Evolutionary conservation across 2,329 filamentous ascomycete genomes (phyloP).

Genomic region (Huntiella moniliformis): DNA sequence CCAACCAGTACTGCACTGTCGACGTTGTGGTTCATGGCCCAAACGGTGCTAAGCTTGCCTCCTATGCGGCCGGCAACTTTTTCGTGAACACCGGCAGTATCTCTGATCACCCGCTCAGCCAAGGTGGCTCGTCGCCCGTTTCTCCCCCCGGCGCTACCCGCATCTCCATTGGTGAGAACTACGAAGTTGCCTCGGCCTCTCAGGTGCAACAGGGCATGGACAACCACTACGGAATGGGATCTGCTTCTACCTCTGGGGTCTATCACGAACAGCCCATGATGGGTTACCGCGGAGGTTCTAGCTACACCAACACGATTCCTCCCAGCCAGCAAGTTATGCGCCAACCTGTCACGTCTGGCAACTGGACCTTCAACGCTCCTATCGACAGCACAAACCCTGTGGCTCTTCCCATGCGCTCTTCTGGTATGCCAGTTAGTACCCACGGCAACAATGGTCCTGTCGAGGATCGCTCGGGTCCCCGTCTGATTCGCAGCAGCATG

Average conservation of each 20-base stretch:
- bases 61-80: background rate
- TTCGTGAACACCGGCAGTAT: background rate
- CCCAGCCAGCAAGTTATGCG: background rate
- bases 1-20: slow-evolving; percentile 21
- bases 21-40: slow-evolving; percentile 33
- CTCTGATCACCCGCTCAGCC: background rate
- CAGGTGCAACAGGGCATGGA: background rate
- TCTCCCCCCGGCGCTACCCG: background rate
- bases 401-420: background rate
- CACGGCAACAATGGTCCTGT: background rate
- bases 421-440: background rate
- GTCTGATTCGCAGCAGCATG: slow-evolving; percentile 18
- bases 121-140: background rate
- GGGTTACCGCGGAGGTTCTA: background rate
- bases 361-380: slow-evolving; percentile 1
- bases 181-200: background rate
- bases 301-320: background rate
- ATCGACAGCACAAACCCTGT: background rate
- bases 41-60: slow-evolving; percentile 29
- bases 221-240: background rate
- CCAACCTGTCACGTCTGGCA: slow-evolving; percentile 20
- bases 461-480: background rate
- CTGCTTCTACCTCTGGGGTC: background rate
- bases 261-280: background rate
- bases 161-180: background rate